phyloP scores from a whole-genome alignment of 2,329 filamentous ascomycete species.

The Monilinia laxa region DNA sequence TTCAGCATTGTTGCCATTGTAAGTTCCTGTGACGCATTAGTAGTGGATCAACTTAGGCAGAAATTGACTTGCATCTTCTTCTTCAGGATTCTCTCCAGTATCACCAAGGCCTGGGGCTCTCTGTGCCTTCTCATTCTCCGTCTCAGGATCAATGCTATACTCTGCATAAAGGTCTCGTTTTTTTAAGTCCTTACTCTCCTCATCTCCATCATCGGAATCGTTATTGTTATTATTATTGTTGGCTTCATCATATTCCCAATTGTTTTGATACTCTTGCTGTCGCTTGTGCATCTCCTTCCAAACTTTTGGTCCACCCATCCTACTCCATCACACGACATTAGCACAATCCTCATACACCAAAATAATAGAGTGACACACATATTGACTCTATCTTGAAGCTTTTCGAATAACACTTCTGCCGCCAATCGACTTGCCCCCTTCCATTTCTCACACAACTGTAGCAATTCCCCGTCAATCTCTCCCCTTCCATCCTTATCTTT shows the following conservation, averaged over 20 bases:
- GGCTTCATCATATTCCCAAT: conserved; percentile 43
- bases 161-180: conserved; percentile 40
- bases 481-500: conserved; percentile 43
- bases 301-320: conserved; percentile 60
- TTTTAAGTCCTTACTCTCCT: conserved; percentile 43
- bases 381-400: conserved; percentile 59
- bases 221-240: conserved; percentile 32
- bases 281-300: conserved; percentile 54
- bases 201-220: conserved; percentile 39
- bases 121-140: conserved; percentile 40
- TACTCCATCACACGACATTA: conserved; percentile 24
- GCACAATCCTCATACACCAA: not conserved
- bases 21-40: conserved; percentile 51
- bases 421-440: conserved; percentile 57
- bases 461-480: conserved; percentile 57
- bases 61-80: conserved; percentile 45
- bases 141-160: conserved; percentile 40
- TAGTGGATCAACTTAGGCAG: conserved; percentile 24
- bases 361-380: conserved; percentile 37
- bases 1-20: conserved; percentile 70
- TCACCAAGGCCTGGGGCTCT: conserved; percentile 39
- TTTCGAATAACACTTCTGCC: conserved; percentile 65
- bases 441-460: conserved; percentile 60
- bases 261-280: conserved; percentile 44
- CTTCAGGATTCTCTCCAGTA: conserved; percentile 41